These are phyloP conservation scores for Clavaria fumosa DNA, from an alignment of 768 basidiomycete species.

Conservation along the genomic window DNA sequence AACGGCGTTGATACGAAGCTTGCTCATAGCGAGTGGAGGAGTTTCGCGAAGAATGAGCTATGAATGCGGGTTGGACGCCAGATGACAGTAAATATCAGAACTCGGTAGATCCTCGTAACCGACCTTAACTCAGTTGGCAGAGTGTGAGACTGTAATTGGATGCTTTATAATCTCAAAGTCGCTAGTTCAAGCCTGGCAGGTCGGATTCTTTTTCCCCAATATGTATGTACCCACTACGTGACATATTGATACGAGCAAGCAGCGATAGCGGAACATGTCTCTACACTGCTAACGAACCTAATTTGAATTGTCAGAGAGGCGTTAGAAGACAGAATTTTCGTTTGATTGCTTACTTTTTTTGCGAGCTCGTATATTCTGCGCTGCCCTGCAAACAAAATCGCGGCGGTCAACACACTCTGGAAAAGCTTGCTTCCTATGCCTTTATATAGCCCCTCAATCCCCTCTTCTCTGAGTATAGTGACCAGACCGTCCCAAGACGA, in stretches of 20 bases:
- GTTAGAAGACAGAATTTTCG: background rate
- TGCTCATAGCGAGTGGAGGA: too few species aligned
- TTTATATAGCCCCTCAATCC: constrained; percentile 70
- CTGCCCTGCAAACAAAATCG: constrained; percentile 86
- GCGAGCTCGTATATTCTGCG: constrained; percentile 65
- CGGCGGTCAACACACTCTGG: constrained; percentile 87
- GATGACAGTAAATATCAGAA: too few species aligned
- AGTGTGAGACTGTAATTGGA: background rate
- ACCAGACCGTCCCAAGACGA: constrained; percentile 66
- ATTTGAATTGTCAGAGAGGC: background rate
- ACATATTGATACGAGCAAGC: background rate
- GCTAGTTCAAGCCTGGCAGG: background rate
- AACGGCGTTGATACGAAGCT: constrained; percentile 60
- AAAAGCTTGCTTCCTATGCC: constrained; percentile 79
- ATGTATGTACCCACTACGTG: background rate
- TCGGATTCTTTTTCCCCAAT: background rate
- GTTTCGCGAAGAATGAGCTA: too few species aligned
- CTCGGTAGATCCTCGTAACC: too few species aligned
- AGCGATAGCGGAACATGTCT: background rate
- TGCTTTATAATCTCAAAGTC: background rate
- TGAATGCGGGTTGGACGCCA: too few species aligned
- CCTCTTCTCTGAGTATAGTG: constrained; percentile 67
- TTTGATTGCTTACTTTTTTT: constrained; percentile 34
- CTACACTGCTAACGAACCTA: background rate
- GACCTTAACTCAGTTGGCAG: background rate